Percentiles rank a stretch among this genome's conserved stretches.
Conservation (phyloP, 371 early-diverging fungal species). For the Chytridium lagenaria region DNA sequence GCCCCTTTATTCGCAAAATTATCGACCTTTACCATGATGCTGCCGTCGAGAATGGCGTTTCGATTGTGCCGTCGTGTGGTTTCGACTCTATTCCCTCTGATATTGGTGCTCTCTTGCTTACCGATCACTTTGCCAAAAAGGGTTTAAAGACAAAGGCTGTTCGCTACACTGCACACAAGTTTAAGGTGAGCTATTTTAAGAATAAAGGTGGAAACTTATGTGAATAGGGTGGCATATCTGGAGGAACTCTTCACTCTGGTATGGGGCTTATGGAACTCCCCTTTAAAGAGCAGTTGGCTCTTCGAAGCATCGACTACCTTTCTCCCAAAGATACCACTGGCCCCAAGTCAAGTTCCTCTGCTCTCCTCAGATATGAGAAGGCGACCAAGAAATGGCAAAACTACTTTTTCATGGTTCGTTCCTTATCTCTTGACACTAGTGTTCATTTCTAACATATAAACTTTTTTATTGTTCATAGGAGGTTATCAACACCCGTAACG, state of each 20-base stretch:
- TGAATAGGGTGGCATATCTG: constrained; percentile 62
- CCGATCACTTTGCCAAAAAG: constrained; percentile 47
- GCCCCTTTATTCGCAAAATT: constrained; percentile 72
- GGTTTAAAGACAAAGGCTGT: constrained; percentile 52
- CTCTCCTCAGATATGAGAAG: constrained; percentile 19
- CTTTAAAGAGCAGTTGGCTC: constrained; percentile 20
- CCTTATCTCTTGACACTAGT: constrained; percentile 27
- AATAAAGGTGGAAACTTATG: background rate
- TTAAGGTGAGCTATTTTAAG: constrained; percentile 10
- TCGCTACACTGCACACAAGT: constrained; percentile 59
- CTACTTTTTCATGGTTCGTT: constrained; percentile 32
- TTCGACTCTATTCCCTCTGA: constrained; percentile 83
- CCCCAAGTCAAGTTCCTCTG: background rate
- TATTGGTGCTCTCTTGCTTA: constrained; percentile 49
- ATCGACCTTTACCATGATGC: constrained; percentile 70
- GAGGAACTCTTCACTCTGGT: constrained; percentile 68
- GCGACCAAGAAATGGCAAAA: constrained; percentile 10
- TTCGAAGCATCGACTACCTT: constrained; percentile 30
- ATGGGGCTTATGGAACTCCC: constrained; percentile 26
- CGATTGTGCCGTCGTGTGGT: constrained; percentile 86
- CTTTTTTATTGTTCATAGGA: constrained; percentile 22
- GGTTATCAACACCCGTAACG: constrained; percentile 43
- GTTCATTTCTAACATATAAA: background rate
- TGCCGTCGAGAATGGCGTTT: constrained; percentile 68
- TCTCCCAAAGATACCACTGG: background rate